Evolutionary conservation across 1,284 basidiomycete species (phyloP).

Genomic region (Neonothopanus nambi): DNA sequence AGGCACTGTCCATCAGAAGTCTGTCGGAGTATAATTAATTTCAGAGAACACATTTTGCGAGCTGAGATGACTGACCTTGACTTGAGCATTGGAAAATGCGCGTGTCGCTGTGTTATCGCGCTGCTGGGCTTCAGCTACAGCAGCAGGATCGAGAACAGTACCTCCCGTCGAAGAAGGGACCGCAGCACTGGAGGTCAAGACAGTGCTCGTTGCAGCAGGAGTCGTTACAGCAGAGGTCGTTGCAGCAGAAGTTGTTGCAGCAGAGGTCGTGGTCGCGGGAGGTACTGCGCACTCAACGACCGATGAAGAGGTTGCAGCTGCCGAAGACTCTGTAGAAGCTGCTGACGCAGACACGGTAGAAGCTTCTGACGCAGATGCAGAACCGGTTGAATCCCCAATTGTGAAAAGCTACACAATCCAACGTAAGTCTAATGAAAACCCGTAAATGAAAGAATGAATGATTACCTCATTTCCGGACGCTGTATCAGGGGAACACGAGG

Average conservation of each 20-base stretch:
- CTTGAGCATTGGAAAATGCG: conserved; percentile 17
- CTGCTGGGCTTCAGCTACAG: conserved; percentile 16
- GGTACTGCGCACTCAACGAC: no score
- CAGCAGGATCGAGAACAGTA: conserved; percentile 8
- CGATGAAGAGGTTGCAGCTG: no score
- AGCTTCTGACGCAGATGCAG: background rate
- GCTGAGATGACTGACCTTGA: conserved; percentile 12
- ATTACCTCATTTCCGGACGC: conserved; percentile 18
- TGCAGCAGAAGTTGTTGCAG: conserved; percentile 8
- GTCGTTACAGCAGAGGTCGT: conserved; percentile 3
- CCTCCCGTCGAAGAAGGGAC: conserved; percentile 6
- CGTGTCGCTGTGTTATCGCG: conserved; percentile 21
- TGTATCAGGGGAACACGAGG: conserved; percentile 14
- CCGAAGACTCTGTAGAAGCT: no score
- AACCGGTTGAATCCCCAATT: conserved; percentile 16
- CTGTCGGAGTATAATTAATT: background rate
- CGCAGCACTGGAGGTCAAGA: background rate
- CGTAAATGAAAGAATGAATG: background rate
- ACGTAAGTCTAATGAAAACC: background rate
- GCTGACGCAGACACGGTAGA: background rate
- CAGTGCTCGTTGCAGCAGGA: background rate
- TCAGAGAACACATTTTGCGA: no score
- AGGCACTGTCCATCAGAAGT: conserved; percentile 22
- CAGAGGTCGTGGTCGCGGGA: no score
- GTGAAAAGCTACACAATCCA: conserved; percentile 18